Percentiles rank a stretch among this genome's conserved stretches.
These are phyloP conservation scores for Neonothopanus nambi DNA, from an alignment of 1,284 basidiomycete genomes.

Conservation along the genomic window DNA sequence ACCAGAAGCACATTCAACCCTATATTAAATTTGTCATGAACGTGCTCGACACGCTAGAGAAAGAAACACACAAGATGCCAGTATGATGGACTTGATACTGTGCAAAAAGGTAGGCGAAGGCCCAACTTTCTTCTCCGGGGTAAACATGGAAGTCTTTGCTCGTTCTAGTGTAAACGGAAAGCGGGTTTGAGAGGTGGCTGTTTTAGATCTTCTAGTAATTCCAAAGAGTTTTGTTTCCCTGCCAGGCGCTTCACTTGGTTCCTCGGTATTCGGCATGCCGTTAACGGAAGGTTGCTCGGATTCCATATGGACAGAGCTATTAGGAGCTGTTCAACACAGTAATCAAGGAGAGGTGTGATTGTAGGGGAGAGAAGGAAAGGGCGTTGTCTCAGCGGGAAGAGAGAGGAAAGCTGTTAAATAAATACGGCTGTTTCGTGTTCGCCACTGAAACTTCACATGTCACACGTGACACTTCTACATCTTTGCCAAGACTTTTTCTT, in stretches of 20 bases:
- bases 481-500: too few relatives aligned
- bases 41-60: not conserved
- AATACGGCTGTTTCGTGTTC: too few relatives aligned
- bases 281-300: too few relatives aligned
- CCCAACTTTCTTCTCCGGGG: slow-evolving; percentile 38
- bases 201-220: not conserved
- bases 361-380: too few relatives aligned
- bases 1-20: slow-evolving; percentile 64
- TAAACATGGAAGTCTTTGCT: slow-evolving; percentile 24
- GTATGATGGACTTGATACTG: slow-evolving; percentile 50
- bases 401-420: too few relatives aligned
- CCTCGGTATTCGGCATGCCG: too few relatives aligned
- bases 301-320: too few relatives aligned
- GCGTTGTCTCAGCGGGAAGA: too few relatives aligned
- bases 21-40: slow-evolving; percentile 28
- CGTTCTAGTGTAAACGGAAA: slow-evolving; percentile 14
- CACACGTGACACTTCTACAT: too few relatives aligned
- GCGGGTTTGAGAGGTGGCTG: not conserved
- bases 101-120: slow-evolving; percentile 40
- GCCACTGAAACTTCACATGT: too few relatives aligned
- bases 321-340: too few relatives aligned
- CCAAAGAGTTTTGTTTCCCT: not conserved
- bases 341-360: too few relatives aligned
- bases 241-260: not conserved
- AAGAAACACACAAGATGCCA: slow-evolving; percentile 50